phyloP scores from a whole-genome alignment of 129 eudicot genomes.

The Artemisia argyi region DNA sequence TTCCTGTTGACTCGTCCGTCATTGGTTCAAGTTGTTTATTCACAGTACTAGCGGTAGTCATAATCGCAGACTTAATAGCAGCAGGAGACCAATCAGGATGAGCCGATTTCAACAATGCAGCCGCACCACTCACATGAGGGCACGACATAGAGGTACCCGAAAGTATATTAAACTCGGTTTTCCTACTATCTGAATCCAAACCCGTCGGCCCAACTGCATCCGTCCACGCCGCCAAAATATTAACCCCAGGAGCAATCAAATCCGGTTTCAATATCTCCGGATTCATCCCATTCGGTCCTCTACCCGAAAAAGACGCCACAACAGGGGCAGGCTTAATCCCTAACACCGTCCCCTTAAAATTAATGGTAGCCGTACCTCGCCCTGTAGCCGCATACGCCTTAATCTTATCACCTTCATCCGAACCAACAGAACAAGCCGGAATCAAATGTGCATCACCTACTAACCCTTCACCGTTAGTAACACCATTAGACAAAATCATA shows the following conservation, averaged over 20 bases:
- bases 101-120: slow-evolving; percentile 82
- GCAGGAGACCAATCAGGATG: slow-evolving; percentile 95
- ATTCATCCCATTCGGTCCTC: slow-evolving; percentile 85
- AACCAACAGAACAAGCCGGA: slow-evolving; percentile 79
- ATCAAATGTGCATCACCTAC: slow-evolving; percentile 86
- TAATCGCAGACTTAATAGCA: slow-evolving; percentile 73
- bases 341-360: slow-evolving; percentile 61
- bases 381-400: slow-evolving; percentile 54
- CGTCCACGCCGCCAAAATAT: slow-evolving; percentile 84
- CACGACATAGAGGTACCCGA: slow-evolving; percentile 91
- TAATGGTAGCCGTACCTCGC: slow-evolving; percentile 48
- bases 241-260: slow-evolving; percentile 86
- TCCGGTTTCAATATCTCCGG: slow-evolving; percentile 91
- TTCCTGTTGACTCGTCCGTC: slow-evolving; percentile 75
- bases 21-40: slow-evolving; percentile 58
- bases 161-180: slow-evolving; percentile 69
- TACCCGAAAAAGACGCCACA: slow-evolving; percentile 81
- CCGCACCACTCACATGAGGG: slow-evolving; percentile 92
- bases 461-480: slow-evolving; percentile 74
- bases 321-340: slow-evolving; percentile 88
- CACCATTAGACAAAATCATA: slow-evolving; percentile 78
- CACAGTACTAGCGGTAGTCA: slow-evolving; percentile 67
- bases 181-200: slow-evolving; percentile 59
- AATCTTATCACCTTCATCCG: slow-evolving; percentile 62
- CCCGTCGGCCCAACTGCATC: slow-evolving; percentile 92